Conservation (phyloP, 441 rosid genomes). For the Breynia disticha region DNA sequence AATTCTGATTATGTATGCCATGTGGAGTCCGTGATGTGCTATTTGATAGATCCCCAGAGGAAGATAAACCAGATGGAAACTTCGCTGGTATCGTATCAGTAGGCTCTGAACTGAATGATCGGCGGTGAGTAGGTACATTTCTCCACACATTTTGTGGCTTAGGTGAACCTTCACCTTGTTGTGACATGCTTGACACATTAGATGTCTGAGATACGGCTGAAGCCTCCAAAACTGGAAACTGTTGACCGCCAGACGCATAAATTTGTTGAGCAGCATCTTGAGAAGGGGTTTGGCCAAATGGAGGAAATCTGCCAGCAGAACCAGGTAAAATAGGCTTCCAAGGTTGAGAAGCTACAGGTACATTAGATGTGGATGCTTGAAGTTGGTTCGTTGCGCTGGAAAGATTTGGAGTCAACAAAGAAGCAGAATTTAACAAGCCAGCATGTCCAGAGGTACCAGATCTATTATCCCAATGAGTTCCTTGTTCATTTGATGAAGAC, state of each 20-base stretch:
- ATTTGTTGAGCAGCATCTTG: slow-evolving; percentile 26
- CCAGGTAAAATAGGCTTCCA: slow-evolving; percentile 16
- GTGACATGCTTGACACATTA: slow-evolving; percentile 28
- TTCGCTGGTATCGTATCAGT: too few species aligned
- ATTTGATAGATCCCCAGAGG: slow-evolving; percentile 18
- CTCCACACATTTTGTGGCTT: slow-evolving; percentile 30
- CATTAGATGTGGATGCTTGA: slow-evolving; percentile 34
- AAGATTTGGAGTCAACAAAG: too few species aligned
- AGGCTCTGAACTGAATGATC: slow-evolving; percentile 30
- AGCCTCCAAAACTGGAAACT: slow-evolving; percentile 43
- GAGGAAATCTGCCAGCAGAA: slow-evolving; percentile 16
- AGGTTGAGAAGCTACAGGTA: slow-evolving; percentile 31
- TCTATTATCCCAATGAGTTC: too few species aligned
- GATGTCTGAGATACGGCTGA: slow-evolving; percentile 29
- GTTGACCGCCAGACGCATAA: slow-evolving; percentile 27
- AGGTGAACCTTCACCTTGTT: slow-evolving; percentile 30
- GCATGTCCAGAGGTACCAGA: too few species aligned
- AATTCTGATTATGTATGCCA: slow-evolving; percentile 29
- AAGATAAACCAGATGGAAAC: slow-evolving; percentile 18
- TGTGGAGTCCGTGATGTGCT: slow-evolving; percentile 28
- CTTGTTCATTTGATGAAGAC: slow-evolving; percentile 23
- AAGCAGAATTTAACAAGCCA: too few species aligned
- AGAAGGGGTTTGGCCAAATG: slow-evolving; percentile 23
- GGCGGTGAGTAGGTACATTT: slow-evolving; percentile 30
- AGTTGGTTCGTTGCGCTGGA: slow-evolving; percentile 26